A percentile compares a stretch with the other conserved stretches of the same genome.
phyloP scores from a whole-genome alignment of 805 yeast genomes.

The Henningerozyma blattae region DNA sequence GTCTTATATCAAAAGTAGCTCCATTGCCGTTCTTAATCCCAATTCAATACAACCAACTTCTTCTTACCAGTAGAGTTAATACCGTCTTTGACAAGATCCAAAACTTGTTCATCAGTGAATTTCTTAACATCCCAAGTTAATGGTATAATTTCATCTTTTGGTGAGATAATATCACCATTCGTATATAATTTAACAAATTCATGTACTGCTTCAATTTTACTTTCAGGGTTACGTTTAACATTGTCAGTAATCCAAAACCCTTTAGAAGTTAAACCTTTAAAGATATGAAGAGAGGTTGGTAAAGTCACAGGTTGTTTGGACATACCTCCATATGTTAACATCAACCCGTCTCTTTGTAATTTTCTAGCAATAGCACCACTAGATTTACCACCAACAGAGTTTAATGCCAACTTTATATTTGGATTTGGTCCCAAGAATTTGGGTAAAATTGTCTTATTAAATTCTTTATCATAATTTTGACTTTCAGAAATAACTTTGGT shows the following conservation, averaged over 20 bases:
- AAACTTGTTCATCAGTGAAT: constrained; percentile 29
- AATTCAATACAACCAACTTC: constrained; percentile 19
- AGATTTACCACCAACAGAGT: constrained; percentile 89
- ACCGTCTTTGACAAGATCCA: constrained; percentile 32
- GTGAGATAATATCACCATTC: constrained; percentile 43
- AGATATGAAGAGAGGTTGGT: constrained; percentile 81
- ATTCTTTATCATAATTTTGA: constrained; percentile 58
- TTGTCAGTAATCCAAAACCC: constrained; percentile 91
- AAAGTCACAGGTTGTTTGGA: constrained; percentile 87
- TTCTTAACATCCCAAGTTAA: constrained; percentile 23
- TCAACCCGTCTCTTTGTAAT: constrained; percentile 56
- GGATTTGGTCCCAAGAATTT: constrained; percentile 31
- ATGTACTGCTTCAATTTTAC: constrained; percentile 42
- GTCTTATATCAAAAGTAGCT: too few relatives aligned
- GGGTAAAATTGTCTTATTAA: constrained; percentile 41
- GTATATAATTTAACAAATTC: constrained; percentile 48
- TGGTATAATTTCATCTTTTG: constrained; percentile 30
- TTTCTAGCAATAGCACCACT: constrained; percentile 76
- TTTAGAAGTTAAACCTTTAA: constrained; percentile 71
- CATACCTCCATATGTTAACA: constrained; percentile 97
- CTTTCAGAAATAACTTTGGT: constrained; percentile 81
- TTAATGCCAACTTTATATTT: constrained; percentile 65
- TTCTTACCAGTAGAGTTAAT: constrained; percentile 27
- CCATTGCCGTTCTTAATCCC: too few relatives aligned
- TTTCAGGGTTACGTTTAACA: constrained; percentile 45